Base-by-base conservation (phyloP, 192 early-diverging fungal species). In the Glomus cerebriforme region DNA sequence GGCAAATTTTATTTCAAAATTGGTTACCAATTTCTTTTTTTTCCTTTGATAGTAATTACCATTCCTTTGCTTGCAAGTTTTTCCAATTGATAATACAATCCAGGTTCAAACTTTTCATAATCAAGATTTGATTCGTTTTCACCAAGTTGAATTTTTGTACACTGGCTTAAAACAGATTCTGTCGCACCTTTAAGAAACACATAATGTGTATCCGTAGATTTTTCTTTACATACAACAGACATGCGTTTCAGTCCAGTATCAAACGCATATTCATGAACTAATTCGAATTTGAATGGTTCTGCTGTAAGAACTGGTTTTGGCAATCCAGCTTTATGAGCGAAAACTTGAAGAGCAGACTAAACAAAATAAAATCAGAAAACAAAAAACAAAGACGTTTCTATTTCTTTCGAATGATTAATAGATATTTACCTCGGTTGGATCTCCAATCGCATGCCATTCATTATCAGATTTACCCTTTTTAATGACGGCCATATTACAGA, bases 141-240 rank as follows among this genome's bases (percentile, higher is more conserved):
- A 7, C 85, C 85, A 5, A 87, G 73, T 79, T 87, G 87, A 10
- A 84, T 78, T 26, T 76, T 79, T 2, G 83, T 90, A 82, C 95
- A 97, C 75, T 92, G 89, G n/a, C 76, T 79, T 13, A 97, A 82
- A 1, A 97, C 90, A 12, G 92, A 92, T 88, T 98, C 97, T 29
- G 96, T 96, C 0, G 97, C 97, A 45, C 97, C 97, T 82, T 98
- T 98, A 39, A 90, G 86, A 59, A 96, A 89, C 49, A 95, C 83
- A 77, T 93, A 81, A 59, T 84, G 82, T 12, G 83, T 76, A 66
- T 82, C 82, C 0, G 81, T 80, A 32, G 59, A 22, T 27, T 79
- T 67, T 75, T 85, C 65, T 72, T 75, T 73, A 74, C 87, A 92
- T 2, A 96, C 81, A 22, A 96, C 93, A 84, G 92, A 93, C 97